Percentiles rank a stretch among this genome's conserved stretches.
These are phyloP conservation scores for Ilex paraguariensis DNA, from an alignment of 305 asterid genomes.

Conservation along the genomic window DNA sequence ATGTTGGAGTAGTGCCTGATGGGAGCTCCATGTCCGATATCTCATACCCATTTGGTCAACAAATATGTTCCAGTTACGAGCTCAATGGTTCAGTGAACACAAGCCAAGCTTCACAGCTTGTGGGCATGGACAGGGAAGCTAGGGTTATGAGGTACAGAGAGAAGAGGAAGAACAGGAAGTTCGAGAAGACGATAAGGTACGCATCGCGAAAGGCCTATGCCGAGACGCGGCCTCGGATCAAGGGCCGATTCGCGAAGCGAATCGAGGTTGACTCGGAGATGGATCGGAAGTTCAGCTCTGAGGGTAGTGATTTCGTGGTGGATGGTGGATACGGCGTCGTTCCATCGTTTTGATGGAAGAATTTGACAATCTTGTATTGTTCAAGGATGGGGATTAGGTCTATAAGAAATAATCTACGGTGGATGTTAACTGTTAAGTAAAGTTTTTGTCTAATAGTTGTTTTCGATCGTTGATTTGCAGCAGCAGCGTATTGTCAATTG, in stretches of 20 bases:
- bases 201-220: slow-evolving; percentile 97
- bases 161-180: slow-evolving; percentile 80
- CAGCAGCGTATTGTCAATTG: too few species aligned
- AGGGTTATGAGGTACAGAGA: slow-evolving; percentile 89
- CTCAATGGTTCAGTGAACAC: neutral
- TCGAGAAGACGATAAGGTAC: slow-evolving; percentile 84
- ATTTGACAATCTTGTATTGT: too few species aligned
- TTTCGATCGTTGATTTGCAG: too few species aligned
- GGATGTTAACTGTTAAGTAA: too few species aligned
- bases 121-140: slow-evolving; percentile 69
- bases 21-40: slow-evolving; percentile 59
- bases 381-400: too few species aligned
- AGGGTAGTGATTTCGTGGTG: slow-evolving; percentile 29
- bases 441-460: too few species aligned
- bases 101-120: slow-evolving; percentile 26
- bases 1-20: slow-evolving; percentile 83
- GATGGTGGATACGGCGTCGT: slow-evolving; percentile 61
- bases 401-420: too few species aligned
- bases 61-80: neutral
- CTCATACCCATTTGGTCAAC: slow-evolving; percentile 33
- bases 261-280: slow-evolving; percentile 48
- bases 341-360: slow-evolving; percentile 38
- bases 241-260: slow-evolving; percentile 89
- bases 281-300: slow-evolving; percentile 36
- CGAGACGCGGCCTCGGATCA: slow-evolving; percentile 83